Conservation (phyloP, 306 rosid genomes). For the Fragaria ananassa region DNA sequence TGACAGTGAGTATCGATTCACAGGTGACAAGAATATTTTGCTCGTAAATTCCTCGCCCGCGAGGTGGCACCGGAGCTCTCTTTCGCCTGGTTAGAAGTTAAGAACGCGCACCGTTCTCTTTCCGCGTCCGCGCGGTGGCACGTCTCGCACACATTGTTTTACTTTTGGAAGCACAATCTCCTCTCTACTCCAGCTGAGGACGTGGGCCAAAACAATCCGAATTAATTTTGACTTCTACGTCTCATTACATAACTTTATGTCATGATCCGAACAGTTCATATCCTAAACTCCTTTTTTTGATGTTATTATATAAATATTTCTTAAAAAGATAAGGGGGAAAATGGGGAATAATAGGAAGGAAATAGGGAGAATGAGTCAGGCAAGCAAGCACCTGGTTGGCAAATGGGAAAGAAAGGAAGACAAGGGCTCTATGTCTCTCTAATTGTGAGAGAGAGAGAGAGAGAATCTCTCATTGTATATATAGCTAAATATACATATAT, state of each 20-base stretch:
- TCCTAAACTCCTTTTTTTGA: background rate
- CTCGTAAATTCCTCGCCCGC: no score
- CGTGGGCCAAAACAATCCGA: no score
- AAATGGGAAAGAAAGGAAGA: constrained; percentile 37
- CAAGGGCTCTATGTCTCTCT: constrained; percentile 11
- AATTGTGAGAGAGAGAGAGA: constrained; percentile 2
- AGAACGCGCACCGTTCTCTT: no score
- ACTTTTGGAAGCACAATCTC: no score
- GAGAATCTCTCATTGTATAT: constrained; percentile 11
- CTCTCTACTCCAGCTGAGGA: no score
- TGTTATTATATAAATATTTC: background rate
- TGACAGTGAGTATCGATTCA: no score
- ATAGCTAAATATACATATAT: constrained; percentile 12
- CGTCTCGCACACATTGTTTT: no score
- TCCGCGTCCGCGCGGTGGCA: no score
- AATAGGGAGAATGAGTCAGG: constrained; percentile 32
- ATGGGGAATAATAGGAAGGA: background rate
- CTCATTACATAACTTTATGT: background rate
- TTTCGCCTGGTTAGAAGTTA: no score
- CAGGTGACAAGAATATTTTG: no score
- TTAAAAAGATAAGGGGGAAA: background rate
- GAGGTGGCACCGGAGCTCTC: no score
- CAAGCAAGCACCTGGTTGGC: constrained; percentile 41
- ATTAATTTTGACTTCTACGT: background rate
- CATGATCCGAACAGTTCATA: background rate